Base-by-base conservation (phyloP, 2,329 filamentous ascomycete genomes). In the Trichoderma arundinaceum region DNA sequence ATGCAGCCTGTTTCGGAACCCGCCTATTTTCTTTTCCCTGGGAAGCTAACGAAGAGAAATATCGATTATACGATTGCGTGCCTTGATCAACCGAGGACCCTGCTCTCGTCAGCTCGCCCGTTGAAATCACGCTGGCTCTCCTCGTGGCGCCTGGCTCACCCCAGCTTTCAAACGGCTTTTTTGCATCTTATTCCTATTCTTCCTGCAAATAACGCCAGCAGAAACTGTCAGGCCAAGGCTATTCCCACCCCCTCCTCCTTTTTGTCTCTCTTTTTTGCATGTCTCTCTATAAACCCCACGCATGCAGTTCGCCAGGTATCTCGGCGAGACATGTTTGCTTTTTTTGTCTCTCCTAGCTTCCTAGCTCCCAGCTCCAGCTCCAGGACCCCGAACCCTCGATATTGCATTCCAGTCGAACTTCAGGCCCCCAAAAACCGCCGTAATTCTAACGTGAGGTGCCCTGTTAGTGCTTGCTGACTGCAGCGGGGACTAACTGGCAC, bases 281-380 rank as follows among this genome's bases (percentile, higher is more conserved):
- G 17, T 48, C 9, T 19, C 8, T 17, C 5, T 51, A 38, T 22
- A 19, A 57, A 61, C 58, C 46, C 58, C 46, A 61, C 58, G 58
- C 35, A 61, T 49, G 58, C 58, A 51, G 46, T 28, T 28, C 22
- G 22, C 22, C 4, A 4, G 22, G 22, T 4, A 28, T 28, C 22
- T 61, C 46, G 58, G 58, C 58, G 58, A 61, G 46, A 61, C 58
- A 61, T 59, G 51, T 46, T 28, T 52, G 9, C 35, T 15, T 60
- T 12, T 43, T 22, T 44, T 41, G 35, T 41, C 19, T 57, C 19
- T n/a, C 6, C 7, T 22, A 10, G 8, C 17, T 35, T 35, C 22
- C 22, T 4, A 28, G 22, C 22, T 28, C 22, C 22, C 22, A 28
- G 22, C 22, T 19, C 22, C 22, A 28, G 22, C 22, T 19, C 51